Base-by-base conservation (phyloP, 2,329 filamentous ascomycete species). In the Huntiella savannae region DNA sequence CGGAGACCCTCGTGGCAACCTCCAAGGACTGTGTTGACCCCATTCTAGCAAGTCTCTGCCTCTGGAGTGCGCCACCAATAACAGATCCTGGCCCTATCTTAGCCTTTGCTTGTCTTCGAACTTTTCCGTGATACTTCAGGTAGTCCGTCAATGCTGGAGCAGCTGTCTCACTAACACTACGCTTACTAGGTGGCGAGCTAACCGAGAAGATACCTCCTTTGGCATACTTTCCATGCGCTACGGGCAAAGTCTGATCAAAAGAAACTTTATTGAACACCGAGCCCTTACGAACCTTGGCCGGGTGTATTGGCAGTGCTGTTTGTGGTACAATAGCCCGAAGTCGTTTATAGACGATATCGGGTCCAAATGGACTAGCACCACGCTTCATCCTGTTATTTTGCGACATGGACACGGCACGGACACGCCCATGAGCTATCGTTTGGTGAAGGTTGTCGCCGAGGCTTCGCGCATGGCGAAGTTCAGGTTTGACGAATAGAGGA, bases 201-300 rank as follows among this genome's bases (percentile, higher is more conserved):
- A 65, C 71, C 49, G 70, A 65, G 50, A 71, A 77, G 2, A 66
- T 63, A 11, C 73, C 73, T 4, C 67, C 70, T 40, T 67, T 65
- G 52, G 72, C 67, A 51, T 77, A 77, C 52, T 76, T 76, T 51
- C 69, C 72, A 51, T 69, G 73, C 38, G 72, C 70, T 46, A 67
- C 57, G 0, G 70, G 67, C 32, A 75, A 59, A 12, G 63, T 63
- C 4, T 69, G 64, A 19, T 71, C 69, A 42, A 77, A 71, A 35
- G 68, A 62, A 28, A 76, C 62, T 51, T 66, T 71, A 32, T 70
- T 68, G 51, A 74, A 77, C 8, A 69, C 61, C 49, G 66, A 73
- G 6, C 58, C 59, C 33, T 65, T 65, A 6, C 63, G 60, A 3
- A 17, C 36, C 11, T 47, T 53, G 49, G 16, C 45, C 8, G 45